phyloP scores from a whole-genome alignment of 202 grass and related monocot genomes.

The Zoysia matrella region DNA sequence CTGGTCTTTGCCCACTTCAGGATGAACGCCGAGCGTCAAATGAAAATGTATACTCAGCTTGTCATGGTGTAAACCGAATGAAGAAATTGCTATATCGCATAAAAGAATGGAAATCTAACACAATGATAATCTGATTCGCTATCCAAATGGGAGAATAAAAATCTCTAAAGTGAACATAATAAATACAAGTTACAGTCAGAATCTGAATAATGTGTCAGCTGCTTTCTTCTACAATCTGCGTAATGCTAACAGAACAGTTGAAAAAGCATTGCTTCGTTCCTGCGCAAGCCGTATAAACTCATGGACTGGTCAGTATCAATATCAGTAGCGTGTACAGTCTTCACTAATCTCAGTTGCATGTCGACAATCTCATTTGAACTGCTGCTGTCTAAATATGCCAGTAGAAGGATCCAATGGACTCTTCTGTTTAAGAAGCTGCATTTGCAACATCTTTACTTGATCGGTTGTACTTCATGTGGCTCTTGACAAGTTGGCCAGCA shows the following conservation, averaged over 20 bases:
- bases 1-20: background rate
- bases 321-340: conserved; percentile 43
- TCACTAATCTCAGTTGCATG: conserved; percentile 16
- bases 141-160: background rate
- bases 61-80: background rate
- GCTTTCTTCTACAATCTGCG: conserved; percentile 10
- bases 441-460: conserved; percentile 61
- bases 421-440: conserved; percentile 48
- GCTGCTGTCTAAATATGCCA: conserved; percentile 27
- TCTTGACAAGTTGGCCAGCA: conserved; percentile 47
- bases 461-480: conserved; percentile 92
- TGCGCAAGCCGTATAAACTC: background rate
- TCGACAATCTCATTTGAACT: background rate
- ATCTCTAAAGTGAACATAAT: background rate
- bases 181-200: conserved; percentile 48
- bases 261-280: background rate
- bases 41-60: background rate
- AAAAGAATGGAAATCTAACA: background rate
- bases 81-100: conserved; percentile 7
- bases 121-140: conserved; percentile 11
- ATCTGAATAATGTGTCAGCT: conserved; percentile 35
- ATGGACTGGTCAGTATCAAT: background rate
- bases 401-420: background rate
- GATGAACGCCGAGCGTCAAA: background rate
- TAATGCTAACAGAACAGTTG: conserved; percentile 18